phyloP scores from a whole-genome alignment of 2,329 filamentous ascomycete genomes.

The Ascochyta koolunga region DNA sequence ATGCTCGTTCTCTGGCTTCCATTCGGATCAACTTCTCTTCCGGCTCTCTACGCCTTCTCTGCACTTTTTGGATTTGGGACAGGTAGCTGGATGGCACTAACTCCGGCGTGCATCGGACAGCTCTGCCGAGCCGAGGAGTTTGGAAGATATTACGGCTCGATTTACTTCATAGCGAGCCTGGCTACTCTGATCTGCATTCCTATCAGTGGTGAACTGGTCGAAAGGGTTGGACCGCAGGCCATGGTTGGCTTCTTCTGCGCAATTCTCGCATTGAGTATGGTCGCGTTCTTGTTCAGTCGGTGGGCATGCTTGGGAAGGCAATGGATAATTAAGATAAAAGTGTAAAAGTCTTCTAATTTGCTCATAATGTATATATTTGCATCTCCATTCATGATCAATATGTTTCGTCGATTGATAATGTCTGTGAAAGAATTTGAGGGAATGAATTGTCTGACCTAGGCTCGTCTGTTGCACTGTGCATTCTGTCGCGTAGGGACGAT shows the following conservation, averaged over 20 bases:
- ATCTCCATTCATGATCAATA: too few species aligned
- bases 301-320: conserved; percentile 45
- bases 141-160: conserved; percentile 59
- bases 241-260: conserved; percentile 46
- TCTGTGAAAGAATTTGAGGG: too few species aligned
- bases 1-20: conserved; percentile 47
- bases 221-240: conserved; percentile 38
- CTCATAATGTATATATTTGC: neutral
- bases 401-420: too few species aligned
- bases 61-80: conserved; percentile 57
- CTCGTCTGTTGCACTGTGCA: too few species aligned
- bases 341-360: conserved; percentile 4
- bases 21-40: conserved; percentile 37
- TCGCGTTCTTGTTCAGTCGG: conserved; percentile 41
- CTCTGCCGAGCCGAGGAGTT: conserved; percentile 56
- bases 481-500: too few species aligned
- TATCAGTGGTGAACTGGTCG: conserved; percentile 44
- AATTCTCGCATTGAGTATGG: conserved; percentile 38
- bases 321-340: conserved; percentile 36
- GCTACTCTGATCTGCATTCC: conserved; percentile 46
- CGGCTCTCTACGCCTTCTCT: conserved; percentile 48
- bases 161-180: conserved; percentile 47
- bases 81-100: conserved; percentile 53
- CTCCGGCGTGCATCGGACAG: conserved; percentile 56
- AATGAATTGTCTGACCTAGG: too few species aligned